These are phyloP conservation scores for Xerocomus potaroensis DNA, from an alignment of 768 basidiomycete species.

Conservation along the genomic window DNA sequence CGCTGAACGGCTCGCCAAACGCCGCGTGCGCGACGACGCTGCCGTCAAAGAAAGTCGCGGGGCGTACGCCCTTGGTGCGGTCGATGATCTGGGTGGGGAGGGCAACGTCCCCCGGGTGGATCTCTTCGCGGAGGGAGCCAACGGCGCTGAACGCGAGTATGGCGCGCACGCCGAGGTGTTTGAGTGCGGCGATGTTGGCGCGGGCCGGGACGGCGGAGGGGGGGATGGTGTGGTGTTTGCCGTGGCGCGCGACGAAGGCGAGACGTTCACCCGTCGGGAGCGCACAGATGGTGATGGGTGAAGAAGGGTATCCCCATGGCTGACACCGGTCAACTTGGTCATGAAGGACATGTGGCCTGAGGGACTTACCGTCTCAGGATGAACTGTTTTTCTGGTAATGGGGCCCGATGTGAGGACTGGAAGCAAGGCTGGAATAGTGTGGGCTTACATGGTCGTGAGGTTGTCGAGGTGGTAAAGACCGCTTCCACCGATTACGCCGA, in stretches of 20 bases:
- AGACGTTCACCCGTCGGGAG: conserved; percentile 76
- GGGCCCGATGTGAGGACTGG: background rate
- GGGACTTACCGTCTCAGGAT: conserved; percentile 70
- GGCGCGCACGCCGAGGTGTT: conserved; percentile 83
- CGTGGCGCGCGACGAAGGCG: conserved; percentile 93
- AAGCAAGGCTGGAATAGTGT: background rate
- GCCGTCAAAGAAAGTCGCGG: conserved; percentile 82
- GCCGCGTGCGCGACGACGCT: conserved; percentile 86
- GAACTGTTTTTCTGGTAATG: conserved; percentile 59
- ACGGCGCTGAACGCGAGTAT: conserved; percentile 95
- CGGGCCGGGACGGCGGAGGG: conserved; percentile 81
- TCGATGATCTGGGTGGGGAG: conserved; percentile 94
- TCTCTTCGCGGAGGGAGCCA: conserved; percentile 91
- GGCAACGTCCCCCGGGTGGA: conserved; percentile 82
- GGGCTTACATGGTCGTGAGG: conserved; percentile 75
- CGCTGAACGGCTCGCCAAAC: conserved; percentile 90
- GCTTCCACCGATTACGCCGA: conserved; percentile 90
- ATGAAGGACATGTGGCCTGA: background rate
- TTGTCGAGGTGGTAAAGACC: conserved; percentile 94
- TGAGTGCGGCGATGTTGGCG: conserved; percentile 95
- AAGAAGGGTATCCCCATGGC: conserved; percentile 93
- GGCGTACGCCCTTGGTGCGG: conserved; percentile 91
- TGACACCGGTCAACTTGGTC: too few species aligned
- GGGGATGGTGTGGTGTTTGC: conserved; percentile 68
- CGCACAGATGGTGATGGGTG: conserved; percentile 88